A percentile compares a stretch with the other conserved stretches of the same genome.
phyloP scores from a whole-genome alignment of 2,329 filamentous ascomycete species.

The Fonsecaea monophora region DNA sequence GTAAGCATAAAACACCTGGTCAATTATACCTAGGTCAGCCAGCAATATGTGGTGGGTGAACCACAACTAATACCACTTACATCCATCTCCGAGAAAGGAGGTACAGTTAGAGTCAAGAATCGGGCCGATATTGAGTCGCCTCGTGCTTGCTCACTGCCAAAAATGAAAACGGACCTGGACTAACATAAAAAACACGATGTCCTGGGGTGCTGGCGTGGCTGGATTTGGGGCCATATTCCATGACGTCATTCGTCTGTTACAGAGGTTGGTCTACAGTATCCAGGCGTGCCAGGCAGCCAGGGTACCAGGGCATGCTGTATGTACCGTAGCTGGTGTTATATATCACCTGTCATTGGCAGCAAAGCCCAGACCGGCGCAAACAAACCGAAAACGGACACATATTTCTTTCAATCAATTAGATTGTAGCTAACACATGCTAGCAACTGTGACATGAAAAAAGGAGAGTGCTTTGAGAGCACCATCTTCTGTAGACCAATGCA shows the following conservation, averaged over 20 bases:
- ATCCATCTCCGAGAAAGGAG: conserved; percentile 21
- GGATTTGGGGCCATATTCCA: background rate
- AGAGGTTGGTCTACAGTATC: too few relatives aligned
- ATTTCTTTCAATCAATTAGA: conserved; percentile 5
- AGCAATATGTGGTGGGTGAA: background rate
- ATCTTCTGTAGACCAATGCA: conserved; percentile 29
- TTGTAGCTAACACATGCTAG: conserved; percentile 16
- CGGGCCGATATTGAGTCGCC: background rate
- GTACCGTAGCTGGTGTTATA: background rate
- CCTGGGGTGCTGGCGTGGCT: background rate
- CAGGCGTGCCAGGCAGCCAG: too few relatives aligned
- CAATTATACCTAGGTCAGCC: background rate
- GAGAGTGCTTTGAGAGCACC: conserved; percentile 25
- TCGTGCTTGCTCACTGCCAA: background rate
- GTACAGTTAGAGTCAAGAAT: background rate
- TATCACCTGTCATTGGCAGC: background rate
- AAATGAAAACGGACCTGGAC: background rate
- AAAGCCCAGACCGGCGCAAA: background rate
- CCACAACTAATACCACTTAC: conserved; percentile 14
- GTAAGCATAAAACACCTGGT: conserved; percentile 55
- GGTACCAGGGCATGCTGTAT: background rate
- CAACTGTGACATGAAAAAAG: conserved; percentile 15
- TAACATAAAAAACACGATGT: background rate
- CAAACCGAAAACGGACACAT: background rate
- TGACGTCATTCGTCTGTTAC: background rate